These are phyloP conservation scores for Berberis vulgaris DNA, from an alignment of 164 flowering plant genomes.

Conservation along the genomic window DNA sequence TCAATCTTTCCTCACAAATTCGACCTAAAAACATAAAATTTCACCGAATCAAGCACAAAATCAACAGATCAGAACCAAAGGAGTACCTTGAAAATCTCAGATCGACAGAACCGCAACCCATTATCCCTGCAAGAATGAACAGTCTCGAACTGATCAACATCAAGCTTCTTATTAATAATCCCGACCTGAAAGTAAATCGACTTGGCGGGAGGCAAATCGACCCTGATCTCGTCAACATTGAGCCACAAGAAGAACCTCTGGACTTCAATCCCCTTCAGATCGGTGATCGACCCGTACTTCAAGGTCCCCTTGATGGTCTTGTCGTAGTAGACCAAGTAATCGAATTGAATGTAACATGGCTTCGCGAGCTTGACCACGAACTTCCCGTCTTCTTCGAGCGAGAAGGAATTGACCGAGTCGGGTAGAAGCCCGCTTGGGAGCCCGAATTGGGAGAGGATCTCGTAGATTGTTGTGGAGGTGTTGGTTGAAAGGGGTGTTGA, in stretches of 20 bases:
- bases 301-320: constrained; percentile 52
- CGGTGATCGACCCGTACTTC: constrained; percentile 54
- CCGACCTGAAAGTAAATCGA: constrained; percentile 79
- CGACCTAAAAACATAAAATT: no score
- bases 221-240: constrained; percentile 74
- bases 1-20: no score
- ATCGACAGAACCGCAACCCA: constrained; percentile 1
- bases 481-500: not conserved
- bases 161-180: constrained; percentile 70
- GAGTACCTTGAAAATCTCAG: constrained; percentile 8
- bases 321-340: constrained; percentile 71
- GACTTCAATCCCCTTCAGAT: constrained; percentile 75
- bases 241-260: constrained; percentile 68
- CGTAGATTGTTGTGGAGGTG: constrained; percentile 36
- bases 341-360: constrained; percentile 70
- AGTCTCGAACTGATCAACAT: constrained; percentile 48
- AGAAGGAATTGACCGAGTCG: constrained; percentile 38
- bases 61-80: not conserved
- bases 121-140: constrained; percentile 46
- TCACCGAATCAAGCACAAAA: not conserved
- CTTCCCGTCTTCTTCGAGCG: constrained; percentile 46
- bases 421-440: constrained; percentile 88
- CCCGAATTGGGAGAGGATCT: constrained; percentile 57
- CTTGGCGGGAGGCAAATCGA: constrained; percentile 81
- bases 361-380: constrained; percentile 49